Evolutionary conservation across 1,139 yeast species (phyloP).

Genomic region (Saccharomyces hybrid): DNA sequence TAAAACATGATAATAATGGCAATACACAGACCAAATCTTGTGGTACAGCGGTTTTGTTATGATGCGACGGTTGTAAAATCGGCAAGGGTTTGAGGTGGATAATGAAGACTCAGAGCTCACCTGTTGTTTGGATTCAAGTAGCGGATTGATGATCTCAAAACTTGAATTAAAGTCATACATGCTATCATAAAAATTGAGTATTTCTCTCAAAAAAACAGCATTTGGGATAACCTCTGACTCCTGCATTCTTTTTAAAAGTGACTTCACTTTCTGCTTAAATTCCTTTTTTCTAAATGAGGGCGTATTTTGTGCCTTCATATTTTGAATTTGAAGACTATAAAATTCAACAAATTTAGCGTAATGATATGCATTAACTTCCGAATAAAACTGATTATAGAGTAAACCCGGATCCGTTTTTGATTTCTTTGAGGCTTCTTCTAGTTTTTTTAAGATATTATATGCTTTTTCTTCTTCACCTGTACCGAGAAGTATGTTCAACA

Average conservation of each 20-base stretch:
- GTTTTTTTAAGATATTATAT: conserved; percentile 10
- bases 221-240: conserved; percentile 11
- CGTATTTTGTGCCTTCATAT: conserved; percentile 3
- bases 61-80: conserved; percentile 15
- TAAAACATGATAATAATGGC: conserved; percentile 14
- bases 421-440: conserved; percentile 12
- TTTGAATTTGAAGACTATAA: conserved; percentile 11
- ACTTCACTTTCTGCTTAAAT: conserved; percentile 7
- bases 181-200: conserved; percentile 19
- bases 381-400: conserved; percentile 3
- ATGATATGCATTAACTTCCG: conserved; percentile 24
- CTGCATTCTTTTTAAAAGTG: conserved; percentile 12
- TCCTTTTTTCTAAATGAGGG: not conserved
- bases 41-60: conserved; percentile 19
- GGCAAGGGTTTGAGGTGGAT: not conserved
- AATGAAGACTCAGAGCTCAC: not conserved
- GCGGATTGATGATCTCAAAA: conserved; percentile 19
- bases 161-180: conserved; percentile 15
- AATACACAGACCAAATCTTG: conserved; percentile 26
- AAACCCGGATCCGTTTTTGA: not conserved
- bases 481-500: conserved; percentile 1
- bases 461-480: conserved; percentile 17
- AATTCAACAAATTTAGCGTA: conserved; percentile 23
- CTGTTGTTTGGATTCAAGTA: conserved; percentile 9
- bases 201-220: conserved; percentile 16